Percentiles rank a stretch among this genome's conserved stretches.
Evolutionary conservation across 148 eudicot species (phyloP).

Genomic region (Cornus suecica): DNA sequence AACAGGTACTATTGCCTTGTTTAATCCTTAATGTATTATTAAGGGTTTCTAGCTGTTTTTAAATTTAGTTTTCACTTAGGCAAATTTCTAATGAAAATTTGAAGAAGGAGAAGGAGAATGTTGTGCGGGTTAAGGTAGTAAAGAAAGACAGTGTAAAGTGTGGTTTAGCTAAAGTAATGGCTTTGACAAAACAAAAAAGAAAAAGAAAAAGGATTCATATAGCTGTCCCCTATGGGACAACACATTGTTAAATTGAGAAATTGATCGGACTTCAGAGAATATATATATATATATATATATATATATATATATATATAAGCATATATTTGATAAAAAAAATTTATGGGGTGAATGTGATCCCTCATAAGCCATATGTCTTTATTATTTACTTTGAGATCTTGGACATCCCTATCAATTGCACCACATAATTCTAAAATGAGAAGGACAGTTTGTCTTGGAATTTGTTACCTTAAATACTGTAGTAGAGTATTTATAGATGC

Average conservation of each 20-base stretch:
- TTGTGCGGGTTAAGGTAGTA: too few species aligned
- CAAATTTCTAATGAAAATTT: not conserved
- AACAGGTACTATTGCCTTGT: constrained; percentile 53
- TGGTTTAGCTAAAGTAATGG: not conserved
- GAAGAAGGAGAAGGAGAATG: not conserved
- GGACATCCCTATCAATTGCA: too few species aligned
- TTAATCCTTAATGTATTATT: not conserved
- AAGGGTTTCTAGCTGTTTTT: not conserved
- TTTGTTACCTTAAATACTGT: not conserved
- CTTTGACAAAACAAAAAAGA: not conserved
- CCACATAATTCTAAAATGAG: not conserved
- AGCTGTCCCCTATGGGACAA: not conserved
- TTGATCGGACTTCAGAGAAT: too few species aligned
- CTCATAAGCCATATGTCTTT: not conserved
- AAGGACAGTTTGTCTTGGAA: not conserved
- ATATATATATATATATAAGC: too few species aligned
- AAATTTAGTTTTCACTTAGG: not conserved
- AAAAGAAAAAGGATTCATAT: not conserved
- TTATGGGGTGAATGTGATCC: too few species aligned
- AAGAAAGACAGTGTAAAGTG: too few species aligned
- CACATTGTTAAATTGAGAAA: not conserved
- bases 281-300: too few species aligned
- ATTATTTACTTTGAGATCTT: not conserved
- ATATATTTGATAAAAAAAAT: too few species aligned
- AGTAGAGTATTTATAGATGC: not conserved